Conservation (phyloP, 176 grass and related monocot genomes). For the Phyllostachys edulis region DNA sequence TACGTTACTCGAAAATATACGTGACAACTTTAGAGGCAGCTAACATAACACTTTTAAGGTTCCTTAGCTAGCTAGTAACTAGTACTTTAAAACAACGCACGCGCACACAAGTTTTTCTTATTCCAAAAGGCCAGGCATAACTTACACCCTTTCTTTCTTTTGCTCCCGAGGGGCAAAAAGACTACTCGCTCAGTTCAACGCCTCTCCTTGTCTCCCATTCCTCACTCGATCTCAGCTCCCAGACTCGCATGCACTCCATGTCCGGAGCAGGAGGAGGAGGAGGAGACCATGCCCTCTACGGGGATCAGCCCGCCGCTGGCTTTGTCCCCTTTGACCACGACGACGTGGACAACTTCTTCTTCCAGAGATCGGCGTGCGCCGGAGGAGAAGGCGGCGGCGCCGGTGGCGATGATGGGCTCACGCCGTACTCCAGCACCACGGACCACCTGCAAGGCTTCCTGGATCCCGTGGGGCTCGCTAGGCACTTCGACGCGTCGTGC, state of each 20-base stretch:
- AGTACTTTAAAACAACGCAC: neutral
- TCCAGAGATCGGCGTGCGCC: neutral
- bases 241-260: constrained; percentile 16
- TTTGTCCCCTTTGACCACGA: constrained; percentile 6
- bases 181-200: constrained; percentile 6
- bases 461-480: constrained; percentile 10
- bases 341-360: neutral
- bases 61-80: neutral
- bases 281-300: neutral
- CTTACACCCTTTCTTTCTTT: neutral
- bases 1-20: too few relatives aligned
- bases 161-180: neutral
- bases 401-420: neutral
- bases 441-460: constrained; percentile 34
- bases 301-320: neutral
- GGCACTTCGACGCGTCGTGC: neutral
- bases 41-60: too few relatives aligned
- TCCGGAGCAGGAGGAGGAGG: neutral
- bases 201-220: neutral
- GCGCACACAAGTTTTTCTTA: neutral
- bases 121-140: neutral
- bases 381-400: neutral
- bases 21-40: too few relatives aligned
- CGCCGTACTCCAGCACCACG: constrained; percentile 31
- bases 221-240: neutral